Evolutionary conservation across 2,329 filamentous ascomycete species (phyloP).

Genomic region (Daldinia sp.): DNA sequence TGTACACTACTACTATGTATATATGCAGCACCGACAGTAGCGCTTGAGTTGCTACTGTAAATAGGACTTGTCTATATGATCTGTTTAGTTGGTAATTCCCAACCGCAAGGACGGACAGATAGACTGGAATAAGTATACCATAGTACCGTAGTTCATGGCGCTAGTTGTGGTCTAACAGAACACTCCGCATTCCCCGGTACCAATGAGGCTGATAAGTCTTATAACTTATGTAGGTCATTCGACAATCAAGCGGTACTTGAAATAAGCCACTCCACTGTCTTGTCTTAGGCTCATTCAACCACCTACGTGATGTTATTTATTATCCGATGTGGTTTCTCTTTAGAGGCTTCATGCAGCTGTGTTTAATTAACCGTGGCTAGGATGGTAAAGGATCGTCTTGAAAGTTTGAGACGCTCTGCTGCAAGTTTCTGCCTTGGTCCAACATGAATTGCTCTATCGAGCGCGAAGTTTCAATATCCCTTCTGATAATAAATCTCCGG

Average conservation of each 20-base stretch:
- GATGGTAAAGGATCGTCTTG: constrained; percentile 19
- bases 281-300: constrained; percentile 18
- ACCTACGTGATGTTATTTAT: background rate
- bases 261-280: constrained; percentile 13
- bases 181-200: background rate
- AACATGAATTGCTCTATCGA: constrained; percentile 25
- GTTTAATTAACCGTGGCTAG: constrained; percentile 9
- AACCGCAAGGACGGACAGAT: background rate
- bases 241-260: constrained; percentile 9
- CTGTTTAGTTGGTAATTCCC: constrained; percentile 4
- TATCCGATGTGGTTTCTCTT: constrained; percentile 15
- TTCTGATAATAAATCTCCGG: background rate
- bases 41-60: background rate
- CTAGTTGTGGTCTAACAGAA: constrained; percentile 12
- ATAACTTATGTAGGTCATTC: background rate
- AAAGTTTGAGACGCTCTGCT: constrained; percentile 26
- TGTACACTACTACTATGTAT: constrained; percentile 1
- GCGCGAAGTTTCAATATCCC: constrained; percentile 27
- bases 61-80: background rate
- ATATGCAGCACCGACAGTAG: background rate
- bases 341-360: constrained; percentile 12
- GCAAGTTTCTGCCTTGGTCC: constrained; percentile 19
- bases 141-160: background rate
- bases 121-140: background rate
- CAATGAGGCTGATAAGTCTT: constrained; percentile 28